These are phyloP conservation scores for Cephaloascus fragrans DNA, from an alignment of 805 yeast species.

Conservation along the genomic window DNA sequence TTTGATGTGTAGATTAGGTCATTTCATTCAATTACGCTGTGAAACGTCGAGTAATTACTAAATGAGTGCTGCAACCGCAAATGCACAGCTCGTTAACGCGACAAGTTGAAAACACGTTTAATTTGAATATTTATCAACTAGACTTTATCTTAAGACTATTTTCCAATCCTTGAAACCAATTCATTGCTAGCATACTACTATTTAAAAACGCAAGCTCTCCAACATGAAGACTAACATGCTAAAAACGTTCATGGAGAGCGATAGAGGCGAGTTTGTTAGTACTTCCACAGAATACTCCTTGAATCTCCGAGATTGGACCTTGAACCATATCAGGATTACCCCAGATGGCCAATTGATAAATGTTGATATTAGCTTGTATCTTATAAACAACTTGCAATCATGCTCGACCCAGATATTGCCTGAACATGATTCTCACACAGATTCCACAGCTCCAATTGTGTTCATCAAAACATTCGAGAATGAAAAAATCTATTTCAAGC, in stretches of 20 bases:
- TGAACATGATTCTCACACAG: background rate
- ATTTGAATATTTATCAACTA: no score
- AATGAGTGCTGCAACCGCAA: background rate
- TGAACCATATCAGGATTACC: background rate
- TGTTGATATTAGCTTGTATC: slow-evolving; percentile 6
- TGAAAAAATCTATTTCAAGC: slow-evolving; percentile 24
- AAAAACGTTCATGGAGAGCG: background rate
- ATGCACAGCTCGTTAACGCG: background rate
- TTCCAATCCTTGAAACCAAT: no score
- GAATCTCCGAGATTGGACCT: slow-evolving; percentile 2
- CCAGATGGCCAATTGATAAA: slow-evolving; percentile 2
- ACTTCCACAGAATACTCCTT: background rate
- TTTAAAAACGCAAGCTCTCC: no score
- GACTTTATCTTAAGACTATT: background rate
- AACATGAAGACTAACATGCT: background rate
- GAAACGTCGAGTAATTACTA: no score
- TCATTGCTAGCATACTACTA: no score
- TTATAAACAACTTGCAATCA: slow-evolving; percentile 15
- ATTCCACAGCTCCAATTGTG: slow-evolving; percentile 24
- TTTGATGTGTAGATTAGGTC: no score
- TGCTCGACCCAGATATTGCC: slow-evolving; percentile 12
- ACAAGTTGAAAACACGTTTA: background rate
- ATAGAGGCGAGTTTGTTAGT: background rate
- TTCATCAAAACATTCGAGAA: slow-evolving; percentile 28
- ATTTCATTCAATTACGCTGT: no score